These are phyloP conservation scores for Malania oleifera DNA, from an alignment of 164 flowering plant genomes.

Conservation along the genomic window DNA sequence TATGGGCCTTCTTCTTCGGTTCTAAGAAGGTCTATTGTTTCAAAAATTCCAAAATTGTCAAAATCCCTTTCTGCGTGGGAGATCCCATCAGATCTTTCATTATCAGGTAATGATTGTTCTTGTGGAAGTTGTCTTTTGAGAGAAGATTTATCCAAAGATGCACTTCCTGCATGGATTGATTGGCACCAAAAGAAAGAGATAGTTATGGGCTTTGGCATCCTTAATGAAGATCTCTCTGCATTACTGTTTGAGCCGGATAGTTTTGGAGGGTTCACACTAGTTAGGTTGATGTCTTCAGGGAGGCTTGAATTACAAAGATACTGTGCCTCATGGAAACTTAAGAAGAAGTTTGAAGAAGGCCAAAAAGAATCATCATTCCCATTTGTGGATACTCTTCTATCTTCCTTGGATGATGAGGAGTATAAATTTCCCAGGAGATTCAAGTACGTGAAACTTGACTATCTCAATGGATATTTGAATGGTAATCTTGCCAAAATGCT, in stretches of 20 bases:
- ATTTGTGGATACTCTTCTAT: constrained; percentile 24
- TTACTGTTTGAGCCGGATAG: constrained; percentile 19
- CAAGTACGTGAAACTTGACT: constrained; percentile 35
- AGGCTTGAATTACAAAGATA: constrained; percentile 66
- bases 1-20: constrained; percentile 52
- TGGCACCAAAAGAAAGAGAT: constrained; percentile 57
- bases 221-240: constrained; percentile 27
- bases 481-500: constrained; percentile 31
- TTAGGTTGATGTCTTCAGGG: constrained; percentile 67
- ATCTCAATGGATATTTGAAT: constrained; percentile 37
- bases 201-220: constrained; percentile 62
- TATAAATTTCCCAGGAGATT: constrained; percentile 37
- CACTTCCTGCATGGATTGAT: constrained; percentile 50
- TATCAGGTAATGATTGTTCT: constrained; percentile 38
- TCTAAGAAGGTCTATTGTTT: constrained; percentile 22
- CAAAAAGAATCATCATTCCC: constrained; percentile 14
- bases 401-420: constrained; percentile 24
- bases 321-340: constrained; percentile 43
- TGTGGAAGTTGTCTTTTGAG: constrained; percentile 60
- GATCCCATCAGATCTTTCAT: constrained; percentile 50
- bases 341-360: constrained; percentile 13
- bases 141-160: constrained; percentile 39
- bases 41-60: constrained; percentile 23
- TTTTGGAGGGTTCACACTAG: constrained; percentile 57
- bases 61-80: constrained; percentile 65